A percentile compares a stretch with the other conserved stretches of the same genome.
Evolutionary conservation across 1,139 yeast species (phyloP).

Genomic region (Kodamaea derodonti): DNA sequence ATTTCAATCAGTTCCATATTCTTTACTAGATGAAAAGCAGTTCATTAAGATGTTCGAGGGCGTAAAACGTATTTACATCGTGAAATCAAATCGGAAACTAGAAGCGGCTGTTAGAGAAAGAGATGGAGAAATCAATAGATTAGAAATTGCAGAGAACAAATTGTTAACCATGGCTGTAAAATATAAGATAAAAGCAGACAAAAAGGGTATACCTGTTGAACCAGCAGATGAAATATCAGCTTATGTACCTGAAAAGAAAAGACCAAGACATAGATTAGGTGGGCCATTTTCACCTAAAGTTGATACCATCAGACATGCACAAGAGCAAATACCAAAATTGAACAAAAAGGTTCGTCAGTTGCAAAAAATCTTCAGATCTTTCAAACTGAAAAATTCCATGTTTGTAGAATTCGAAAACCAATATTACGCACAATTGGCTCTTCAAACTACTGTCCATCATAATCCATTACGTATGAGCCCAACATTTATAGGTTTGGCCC

Average conservation of each 20-base stretch:
- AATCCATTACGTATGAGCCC: slow-evolving; percentile 49
- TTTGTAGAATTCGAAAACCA: slow-evolving; percentile 72
- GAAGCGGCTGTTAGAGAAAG: slow-evolving; percentile 58
- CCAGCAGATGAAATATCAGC: slow-evolving; percentile 51
- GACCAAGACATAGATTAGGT: slow-evolving; percentile 66
- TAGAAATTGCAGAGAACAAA: slow-evolving; percentile 68
- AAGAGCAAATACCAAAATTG: slow-evolving; percentile 50
- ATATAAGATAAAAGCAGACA: slow-evolving; percentile 59
- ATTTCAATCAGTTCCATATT: slow-evolving; percentile 75
- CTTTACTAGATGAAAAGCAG: slow-evolving; percentile 59
- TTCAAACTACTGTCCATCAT: slow-evolving; percentile 55
- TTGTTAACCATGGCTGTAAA: slow-evolving; percentile 60
- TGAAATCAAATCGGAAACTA: slow-evolving; percentile 63
- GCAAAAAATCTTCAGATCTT: slow-evolving; percentile 44
- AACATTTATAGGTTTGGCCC: slow-evolving; percentile 53
- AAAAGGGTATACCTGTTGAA: slow-evolving; percentile 47
- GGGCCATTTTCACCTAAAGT: slow-evolving; percentile 53
- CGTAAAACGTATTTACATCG: slow-evolving; percentile 70
- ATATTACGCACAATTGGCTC: slow-evolving; percentile 67
- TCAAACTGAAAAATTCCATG: slow-evolving; percentile 51
- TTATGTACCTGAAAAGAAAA: slow-evolving; percentile 73
- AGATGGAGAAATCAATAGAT: slow-evolving; percentile 52
- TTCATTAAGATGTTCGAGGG: slow-evolving; percentile 61
- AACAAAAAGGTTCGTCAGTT: slow-evolving; percentile 50
- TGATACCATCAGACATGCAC: slow-evolving; percentile 58